Evolutionary conservation across 495 filamentous ascomycete species (phyloP), one percentile per base, ranked within the genome.

Genomic region (Barbatosphaeria neglecta): DNA sequence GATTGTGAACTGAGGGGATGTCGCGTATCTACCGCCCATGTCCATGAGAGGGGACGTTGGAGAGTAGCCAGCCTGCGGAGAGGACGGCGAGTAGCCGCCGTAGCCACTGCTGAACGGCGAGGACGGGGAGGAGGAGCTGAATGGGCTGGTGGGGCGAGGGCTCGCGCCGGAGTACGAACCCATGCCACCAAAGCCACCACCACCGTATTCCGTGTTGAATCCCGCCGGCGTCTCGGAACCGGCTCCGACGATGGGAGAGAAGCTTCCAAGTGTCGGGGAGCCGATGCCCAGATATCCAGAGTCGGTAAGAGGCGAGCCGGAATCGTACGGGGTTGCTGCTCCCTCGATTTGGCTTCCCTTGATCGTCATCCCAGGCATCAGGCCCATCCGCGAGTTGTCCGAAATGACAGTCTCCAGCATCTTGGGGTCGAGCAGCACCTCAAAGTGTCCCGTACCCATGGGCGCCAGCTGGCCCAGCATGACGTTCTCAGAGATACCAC

Each of bases 401-500:
- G 87, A 88, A 22, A 93, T 87, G 50, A 95, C 87, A 1, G 90
- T 94, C 63, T 94, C 87, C 22, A 97, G 78, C 83, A 97, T 89
- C 63, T 81, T 83, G 50, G 92, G 87, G 65, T 99, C 93, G 47
- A 97, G 72, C 53, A 84, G 84, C 39, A 95, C 76, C 31, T 99
- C 87, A 44, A 96, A 82, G 64, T 95, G 87, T 47, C 92, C 92
- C 49, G 92, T 99, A 41, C 92, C 92, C 73, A 93, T 82, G 42
- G 92, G 92, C 15, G 92, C 92, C 64, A 97, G 77, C 63, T 99
- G 92, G 49, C 92, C 92, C 53, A 99, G 74, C 79, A 99, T 97
- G 66, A 99, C 80, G 64, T 99, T 99, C 70, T 99, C 92, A 1
- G 90, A 96, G 20, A 99, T 86, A 70, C 92, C 92, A 47, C 87